Base-by-base conservation (phyloP, 768 basidiomycete species). In the Pisolithus sp. region DNA sequence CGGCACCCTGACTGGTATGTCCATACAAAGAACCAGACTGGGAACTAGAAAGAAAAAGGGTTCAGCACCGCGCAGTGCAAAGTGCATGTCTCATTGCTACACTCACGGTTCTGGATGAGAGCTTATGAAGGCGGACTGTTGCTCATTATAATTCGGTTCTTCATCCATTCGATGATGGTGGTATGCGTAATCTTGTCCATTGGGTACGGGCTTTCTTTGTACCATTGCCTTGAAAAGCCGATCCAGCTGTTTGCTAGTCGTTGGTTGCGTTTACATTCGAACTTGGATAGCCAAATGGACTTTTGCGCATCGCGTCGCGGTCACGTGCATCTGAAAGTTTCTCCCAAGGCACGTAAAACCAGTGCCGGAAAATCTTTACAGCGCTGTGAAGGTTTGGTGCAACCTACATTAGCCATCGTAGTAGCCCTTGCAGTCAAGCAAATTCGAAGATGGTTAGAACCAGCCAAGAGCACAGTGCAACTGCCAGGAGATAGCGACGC, bases 131-230 rank as follows among this genome's bases (percentile, higher is more conserved):
- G n/a, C 18, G 20, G 37, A 40, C 8, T 6, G 46, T 28, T 10
- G 26, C 13, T 47, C 53, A 39, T 36, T 18, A 21, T 23, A 12
- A 37, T 34, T 34, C 12, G 12, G 20, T 2, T 50, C 60, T 53
- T 53, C 43, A 41, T 48, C 47, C 30, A 48, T 45, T 18, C 50
- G 39, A 26, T 37, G 36, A n/a, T 55, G 46, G 10, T 38, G 26
- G 42, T 41, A 38, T 28, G 42, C 23, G n/a, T 9, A 3, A 7
- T 56, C 41, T 20, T 26, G 30, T 4, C 53, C 52, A 13, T 23
- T 43, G 10, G 62, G 65, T 1, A 52, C 20, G 31, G 52, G 63
- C 42, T 67, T 69, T 57, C 65, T 51, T 45, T 46, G 54, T 2
- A 58, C 15, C 58, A 63, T 66, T n/a, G 30, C 34, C 12, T 34